phyloP scores from a whole-genome alignment of 129 eudicot species.

The Heracleum sosnowskyi region DNA sequence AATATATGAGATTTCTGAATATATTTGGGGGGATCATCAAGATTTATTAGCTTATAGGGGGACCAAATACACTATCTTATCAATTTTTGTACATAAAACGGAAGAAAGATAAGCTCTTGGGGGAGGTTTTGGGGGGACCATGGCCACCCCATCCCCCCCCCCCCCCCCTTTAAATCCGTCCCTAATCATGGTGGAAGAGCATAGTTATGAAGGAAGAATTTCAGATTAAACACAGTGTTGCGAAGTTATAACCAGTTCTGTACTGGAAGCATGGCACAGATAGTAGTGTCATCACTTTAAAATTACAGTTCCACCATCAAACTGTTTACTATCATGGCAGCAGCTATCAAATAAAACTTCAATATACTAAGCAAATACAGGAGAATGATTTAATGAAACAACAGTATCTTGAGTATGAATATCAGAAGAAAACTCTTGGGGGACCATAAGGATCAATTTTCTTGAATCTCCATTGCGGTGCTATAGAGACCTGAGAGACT shows the following conservation, averaged over 20 bases:
- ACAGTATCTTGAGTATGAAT: neutral
- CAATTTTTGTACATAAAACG: too few relatives aligned
- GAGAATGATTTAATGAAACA: neutral
- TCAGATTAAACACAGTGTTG: neutral
- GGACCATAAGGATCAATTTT: neutral
- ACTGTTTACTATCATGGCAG: conserved; percentile 4
- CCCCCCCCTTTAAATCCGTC: too few relatives aligned
- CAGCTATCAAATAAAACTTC: conserved; percentile 1
- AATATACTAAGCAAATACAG: neutral
- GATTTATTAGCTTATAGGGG: too few relatives aligned
- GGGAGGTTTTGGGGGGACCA: too few relatives aligned
- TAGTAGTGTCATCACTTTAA: conserved; percentile 11
- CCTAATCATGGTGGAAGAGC: conserved; percentile 1
- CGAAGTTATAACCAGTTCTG: neutral
- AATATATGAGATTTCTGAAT: too few relatives aligned
- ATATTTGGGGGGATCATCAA: too few relatives aligned
- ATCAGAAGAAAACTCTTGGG: neutral
- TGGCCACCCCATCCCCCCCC: too few relatives aligned
- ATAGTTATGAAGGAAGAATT: neutral
- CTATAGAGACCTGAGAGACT: conserved; percentile 17
- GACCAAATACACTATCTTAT: too few relatives aligned
- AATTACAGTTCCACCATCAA: neutral
- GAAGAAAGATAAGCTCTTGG: too few relatives aligned
- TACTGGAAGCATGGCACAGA: neutral
- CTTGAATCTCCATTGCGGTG: neutral